Conservation (phyloP, 495 filamentous ascomycete genomes). For the Hyaloscypha bicolor region DNA sequence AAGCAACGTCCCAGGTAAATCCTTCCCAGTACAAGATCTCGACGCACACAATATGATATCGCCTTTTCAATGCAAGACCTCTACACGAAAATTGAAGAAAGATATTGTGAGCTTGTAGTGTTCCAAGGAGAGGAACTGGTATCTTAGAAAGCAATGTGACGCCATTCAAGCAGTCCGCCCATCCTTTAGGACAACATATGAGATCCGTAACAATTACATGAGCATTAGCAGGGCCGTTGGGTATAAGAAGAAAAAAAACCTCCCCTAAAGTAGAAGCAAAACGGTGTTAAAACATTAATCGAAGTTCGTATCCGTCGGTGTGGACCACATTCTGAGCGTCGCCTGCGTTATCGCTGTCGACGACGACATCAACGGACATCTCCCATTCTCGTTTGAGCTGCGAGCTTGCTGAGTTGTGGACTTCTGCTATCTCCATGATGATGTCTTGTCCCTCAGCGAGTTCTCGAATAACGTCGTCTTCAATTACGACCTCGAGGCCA, state of each 20-base stretch:
- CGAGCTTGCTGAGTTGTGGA: slow-evolving; percentile 32
- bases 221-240: slow-evolving; percentile 25
- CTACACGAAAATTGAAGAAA: slow-evolving; percentile 10
- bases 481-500: slow-evolving; percentile 81
- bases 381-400: slow-evolving; percentile 56
- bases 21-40: slow-evolving; percentile 4
- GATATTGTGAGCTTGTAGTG: slow-evolving; percentile 7
- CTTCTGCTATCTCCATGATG: slow-evolving; percentile 52
- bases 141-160: slow-evolving; percentile 30
- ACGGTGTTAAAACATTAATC: slow-evolving; percentile 47
- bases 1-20: slow-evolving; percentile 6
- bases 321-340: slow-evolving; percentile 40
- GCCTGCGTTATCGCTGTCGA: slow-evolving; percentile 41
- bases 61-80: slow-evolving; percentile 24
- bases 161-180: slow-evolving; percentile 24
- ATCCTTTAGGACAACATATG: slow-evolving; percentile 19
- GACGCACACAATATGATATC: slow-evolving; percentile 5
- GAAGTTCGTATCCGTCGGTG: slow-evolving; percentile 45
- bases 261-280: slow-evolving; percentile 13
- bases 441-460: slow-evolving; percentile 92
- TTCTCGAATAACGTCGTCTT: slow-evolving; percentile 88
- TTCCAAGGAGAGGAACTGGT: slow-evolving; percentile 30
- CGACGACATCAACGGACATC: slow-evolving; percentile 46
- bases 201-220: slow-evolving; percentile 32
- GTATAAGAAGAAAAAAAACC: slow-evolving; percentile 23